These are phyloP conservation scores for Saturnispora dispora DNA, from an alignment of 805 yeast genomes.

Conservation along the genomic window DNA sequence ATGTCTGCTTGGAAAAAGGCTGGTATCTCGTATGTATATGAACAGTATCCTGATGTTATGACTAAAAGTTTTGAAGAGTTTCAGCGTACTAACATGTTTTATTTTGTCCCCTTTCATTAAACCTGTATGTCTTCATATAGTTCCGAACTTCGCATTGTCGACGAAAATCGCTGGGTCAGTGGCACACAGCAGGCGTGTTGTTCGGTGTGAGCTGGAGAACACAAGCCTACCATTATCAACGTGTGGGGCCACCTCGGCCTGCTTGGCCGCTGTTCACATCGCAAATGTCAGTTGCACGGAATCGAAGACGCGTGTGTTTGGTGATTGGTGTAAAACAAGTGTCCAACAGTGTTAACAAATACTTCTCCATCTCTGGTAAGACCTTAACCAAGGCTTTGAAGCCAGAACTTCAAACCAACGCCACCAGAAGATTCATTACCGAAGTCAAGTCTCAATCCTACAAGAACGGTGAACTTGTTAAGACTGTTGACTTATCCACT, in stretches of 20 bases:
- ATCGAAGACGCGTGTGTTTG: neutral
- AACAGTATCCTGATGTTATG: neutral
- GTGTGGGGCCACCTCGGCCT: too few species aligned
- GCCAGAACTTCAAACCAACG: slow-evolving; percentile 69
- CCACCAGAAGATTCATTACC: slow-evolving; percentile 59
- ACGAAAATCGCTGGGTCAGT: neutral
- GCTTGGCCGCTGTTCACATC: neutral
- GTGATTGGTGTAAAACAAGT: neutral
- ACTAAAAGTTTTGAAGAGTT: neutral
- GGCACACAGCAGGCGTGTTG: neutral
- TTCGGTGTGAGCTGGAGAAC: neutral
- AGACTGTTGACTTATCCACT: slow-evolving; percentile 21
- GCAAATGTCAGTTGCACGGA: neutral
- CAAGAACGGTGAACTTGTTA: slow-evolving; percentile 50
- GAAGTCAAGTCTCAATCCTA: slow-evolving; percentile 69
- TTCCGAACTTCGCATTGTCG: neutral
- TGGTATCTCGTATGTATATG: slow-evolving; percentile 45
- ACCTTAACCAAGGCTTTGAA: slow-evolving; percentile 83
- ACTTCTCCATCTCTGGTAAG: slow-evolving; percentile 83
- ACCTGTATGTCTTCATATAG: neutral
- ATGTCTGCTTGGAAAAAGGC: slow-evolving; percentile 61
- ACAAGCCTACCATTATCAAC: too few species aligned
- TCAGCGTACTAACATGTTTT: neutral
- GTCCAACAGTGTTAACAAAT: slow-evolving; percentile 60
- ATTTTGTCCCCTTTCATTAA: neutral